Conservation (phyloP, 129 eudicot species). For the Scalesia atractyloides region DNA sequence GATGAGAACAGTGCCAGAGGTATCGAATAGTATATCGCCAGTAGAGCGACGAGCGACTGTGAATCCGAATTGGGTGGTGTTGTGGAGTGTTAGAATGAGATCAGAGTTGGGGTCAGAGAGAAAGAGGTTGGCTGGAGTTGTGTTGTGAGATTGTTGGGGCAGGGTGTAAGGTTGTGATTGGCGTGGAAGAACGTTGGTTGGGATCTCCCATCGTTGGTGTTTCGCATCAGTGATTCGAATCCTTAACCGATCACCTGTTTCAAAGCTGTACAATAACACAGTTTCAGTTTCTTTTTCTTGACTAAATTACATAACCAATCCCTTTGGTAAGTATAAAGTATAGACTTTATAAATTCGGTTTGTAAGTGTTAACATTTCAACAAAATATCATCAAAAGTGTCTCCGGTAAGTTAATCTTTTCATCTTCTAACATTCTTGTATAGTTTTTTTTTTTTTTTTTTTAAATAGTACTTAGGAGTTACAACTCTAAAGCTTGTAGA, state of each 20-base stretch:
- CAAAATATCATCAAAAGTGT: no score
- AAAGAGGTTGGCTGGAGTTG: conserved; percentile 17
- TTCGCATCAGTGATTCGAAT: conserved; percentile 59
- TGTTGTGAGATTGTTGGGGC: conserved; percentile 18
- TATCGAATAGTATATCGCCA: conserved; percentile 63
- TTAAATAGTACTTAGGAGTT: no score
- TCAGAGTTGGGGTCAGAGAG: conserved; percentile 61
- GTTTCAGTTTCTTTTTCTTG: no score
- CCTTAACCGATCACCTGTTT: conserved; percentile 58
- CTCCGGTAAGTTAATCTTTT: no score
- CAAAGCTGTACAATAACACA: conserved; percentile 44
- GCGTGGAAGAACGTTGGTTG: conserved; percentile 54
- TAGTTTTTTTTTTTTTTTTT: no score
- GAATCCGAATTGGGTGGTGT: conserved; percentile 70
- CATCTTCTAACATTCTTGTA: no score
- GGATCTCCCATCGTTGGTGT: conserved; percentile 70
- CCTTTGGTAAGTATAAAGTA: no score
- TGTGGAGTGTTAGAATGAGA: conserved; percentile 56
- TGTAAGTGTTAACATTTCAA: no score
- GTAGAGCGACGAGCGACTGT: conserved; percentile 56
- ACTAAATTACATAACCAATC: no score
- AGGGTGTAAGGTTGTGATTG: conserved; percentile 22
- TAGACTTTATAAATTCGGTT: no score
- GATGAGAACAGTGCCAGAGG: conserved; percentile 58
- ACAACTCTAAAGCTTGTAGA: no score